Percentiles rank a stretch among this genome's conserved stretches.
Conservation (phyloP, 768 basidiomycete species). For the Mycena venus region DNA sequence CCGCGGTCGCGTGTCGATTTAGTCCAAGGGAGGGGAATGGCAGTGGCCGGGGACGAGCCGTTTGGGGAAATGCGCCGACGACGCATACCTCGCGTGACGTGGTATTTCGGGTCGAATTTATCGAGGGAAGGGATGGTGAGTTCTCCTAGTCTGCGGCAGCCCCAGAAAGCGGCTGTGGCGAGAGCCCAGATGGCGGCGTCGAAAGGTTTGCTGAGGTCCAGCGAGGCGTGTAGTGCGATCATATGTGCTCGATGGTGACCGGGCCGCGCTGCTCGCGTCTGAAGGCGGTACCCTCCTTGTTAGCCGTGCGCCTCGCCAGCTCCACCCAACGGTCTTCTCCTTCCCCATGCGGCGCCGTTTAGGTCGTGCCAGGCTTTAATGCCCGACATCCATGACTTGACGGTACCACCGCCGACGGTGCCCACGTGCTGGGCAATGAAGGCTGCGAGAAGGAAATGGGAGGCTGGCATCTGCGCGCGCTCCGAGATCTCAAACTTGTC, state of each 20-base stretch:
- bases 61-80: too few relatives aligned
- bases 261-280: too few relatives aligned
- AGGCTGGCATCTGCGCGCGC: conserved; percentile 47
- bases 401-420: conserved; percentile 46
- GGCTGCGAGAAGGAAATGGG: conserved; percentile 41
- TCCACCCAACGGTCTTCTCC: conserved; percentile 43
- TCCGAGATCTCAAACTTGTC: conserved; percentile 45
- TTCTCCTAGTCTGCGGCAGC: too few relatives aligned
- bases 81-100: too few relatives aligned
- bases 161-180: conserved; percentile 51
- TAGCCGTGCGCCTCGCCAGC: too few relatives aligned
- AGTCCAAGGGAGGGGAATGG: too few relatives aligned
- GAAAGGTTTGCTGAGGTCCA: conserved; percentile 38
- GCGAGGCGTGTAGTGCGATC: conserved; percentile 35
- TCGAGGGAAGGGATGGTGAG: too few relatives aligned
- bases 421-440: conserved; percentile 41
- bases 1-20: conserved; percentile 13
- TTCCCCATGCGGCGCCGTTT: conserved; percentile 50
- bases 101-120: too few relatives aligned
- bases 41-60: too few relatives aligned
- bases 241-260: conserved; percentile 52
- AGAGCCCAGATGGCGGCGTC: conserved; percentile 52
- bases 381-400: too few relatives aligned
- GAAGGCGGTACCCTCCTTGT: too few relatives aligned
- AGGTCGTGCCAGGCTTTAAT: conserved; percentile 53